A percentile compares a stretch with the other conserved stretches of the same genome.
Conservation (phyloP, 2,329 filamentous ascomycete genomes). For the Pseudodiploospora longispora region DNA sequence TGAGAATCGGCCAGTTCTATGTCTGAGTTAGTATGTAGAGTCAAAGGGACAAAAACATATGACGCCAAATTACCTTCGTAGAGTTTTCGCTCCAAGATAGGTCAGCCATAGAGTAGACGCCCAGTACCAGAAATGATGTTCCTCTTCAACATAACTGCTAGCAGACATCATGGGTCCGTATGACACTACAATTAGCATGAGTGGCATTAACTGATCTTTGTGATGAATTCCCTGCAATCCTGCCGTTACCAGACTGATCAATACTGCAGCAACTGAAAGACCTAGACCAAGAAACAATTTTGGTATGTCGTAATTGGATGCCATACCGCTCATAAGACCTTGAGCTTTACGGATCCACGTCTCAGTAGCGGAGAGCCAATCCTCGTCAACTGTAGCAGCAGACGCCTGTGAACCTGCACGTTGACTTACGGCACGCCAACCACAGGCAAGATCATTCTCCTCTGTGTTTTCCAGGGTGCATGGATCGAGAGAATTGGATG, state of each 20-base stretch:
- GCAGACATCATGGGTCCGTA: conserved; percentile 95
- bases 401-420: conserved; percentile 16
- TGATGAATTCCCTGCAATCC: conserved; percentile 8
- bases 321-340: conserved; percentile 74
- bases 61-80: conserved; percentile 24
- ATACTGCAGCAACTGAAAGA: conserved; percentile 25
- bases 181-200: conserved; percentile 44
- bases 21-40: conserved; percentile 3
- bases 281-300: conserved; percentile 45
- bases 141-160: conserved; percentile 95
- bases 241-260: conserved; percentile 10
- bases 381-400: conserved; percentile 21
- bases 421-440: conserved; percentile 44
- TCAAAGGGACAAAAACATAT: background rate
- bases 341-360: conserved; percentile 67
- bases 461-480: conserved; percentile 27
- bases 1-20: conserved; percentile 19
- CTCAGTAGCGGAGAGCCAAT: conserved; percentile 36
- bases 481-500: conserved; percentile 24
- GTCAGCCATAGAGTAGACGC: conserved; percentile 61
- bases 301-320: conserved; percentile 80
- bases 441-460: conserved; percentile 57
- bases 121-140: conserved; percentile 99
- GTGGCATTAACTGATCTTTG: conserved; percentile 25
- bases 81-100: conserved; percentile 41